Evolutionary conservation across 345 rosid species (phyloP), one percentile per base, ranked within the genome.

Genomic region (Rhizophora mangle): DNA sequence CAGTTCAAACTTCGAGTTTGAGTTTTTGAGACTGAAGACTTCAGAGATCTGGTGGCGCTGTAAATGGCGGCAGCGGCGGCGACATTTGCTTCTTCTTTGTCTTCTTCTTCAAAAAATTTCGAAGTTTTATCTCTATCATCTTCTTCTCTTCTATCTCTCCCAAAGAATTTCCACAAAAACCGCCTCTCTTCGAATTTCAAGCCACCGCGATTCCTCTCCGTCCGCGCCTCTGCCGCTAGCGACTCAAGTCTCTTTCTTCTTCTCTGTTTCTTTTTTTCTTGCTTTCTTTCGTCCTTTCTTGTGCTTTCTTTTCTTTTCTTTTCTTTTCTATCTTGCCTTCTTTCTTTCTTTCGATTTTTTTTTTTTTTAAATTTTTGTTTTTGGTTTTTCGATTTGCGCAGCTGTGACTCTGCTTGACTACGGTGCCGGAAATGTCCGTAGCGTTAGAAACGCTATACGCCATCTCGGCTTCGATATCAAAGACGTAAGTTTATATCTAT

Each of bases 371-470:
- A 31, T 8, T 13, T 30, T 57, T n/a, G 0, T 27, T 59, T 10
- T 46, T 56, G 29, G 62, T 21, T 78, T 55, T 43, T 22, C 59
- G 60, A n/a, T 26, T 60, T 72, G 4, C 56, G 43, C 72, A 87
- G 97, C 73, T 36, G 97, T 95, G 71, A 92, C 96, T 37, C 68
- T 95, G 85, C 96, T 95, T 66, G 99, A 95, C 79, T 95, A 95
- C 59, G 97, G 99, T 18, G 97, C 96, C 55, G 96, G 96, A 63
- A 95, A 95, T 74, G 97, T 95, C 32, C 86, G 99, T 18, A 89
- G 96, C 68, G 76, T 95, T 22, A 82, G 96, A 32, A 95, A 89
- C 71, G 97, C 96, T 21, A 91, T 95, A 84, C 88, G 82, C 27
- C 53, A 78, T 71, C 90, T 95, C 11, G 97, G 99, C 1, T 90